Percentiles rank a stretch among this genome's conserved stretches.
Conservation (phyloP, 2,329 filamentous ascomycete species). For the Colletotrichum costaricense region DNA sequence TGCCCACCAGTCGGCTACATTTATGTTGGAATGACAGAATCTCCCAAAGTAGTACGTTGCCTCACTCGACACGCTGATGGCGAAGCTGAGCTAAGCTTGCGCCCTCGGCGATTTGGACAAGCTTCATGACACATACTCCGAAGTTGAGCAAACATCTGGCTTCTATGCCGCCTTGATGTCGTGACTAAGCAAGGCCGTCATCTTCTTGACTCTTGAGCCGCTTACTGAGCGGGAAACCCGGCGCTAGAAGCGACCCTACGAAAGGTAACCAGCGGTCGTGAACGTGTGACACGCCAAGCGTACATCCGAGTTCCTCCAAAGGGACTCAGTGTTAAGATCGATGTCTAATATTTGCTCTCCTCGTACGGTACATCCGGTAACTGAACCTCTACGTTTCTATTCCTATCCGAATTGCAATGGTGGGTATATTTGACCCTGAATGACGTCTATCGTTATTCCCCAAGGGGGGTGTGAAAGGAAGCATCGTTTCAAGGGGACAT, state of each 20-base stretch:
- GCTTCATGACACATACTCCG: neutral
- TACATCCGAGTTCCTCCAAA: too few species aligned
- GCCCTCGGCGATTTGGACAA: neutral
- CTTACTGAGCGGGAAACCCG: neutral
- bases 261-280: neutral
- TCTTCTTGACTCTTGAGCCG: neutral
- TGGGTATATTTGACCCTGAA: neutral
- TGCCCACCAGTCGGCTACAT: neutral
- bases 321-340: too few species aligned
- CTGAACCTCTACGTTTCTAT: neutral
- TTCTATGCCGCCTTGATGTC: neutral
- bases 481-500: slow-evolving; percentile 17
- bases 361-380: neutral
- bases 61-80: neutral
- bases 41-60: neutral
- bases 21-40: neutral
- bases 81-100: neutral
- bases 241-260: neutral
- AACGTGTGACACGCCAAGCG: too few species aligned
- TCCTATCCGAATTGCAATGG: neutral
- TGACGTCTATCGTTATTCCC: neutral
- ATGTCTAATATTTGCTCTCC: neutral
- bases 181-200: neutral
- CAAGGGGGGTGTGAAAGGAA: neutral
- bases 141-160: neutral